Conservation (phyloP, 139 green algal species). For the Pseudopediastrum boryanum region DNA sequence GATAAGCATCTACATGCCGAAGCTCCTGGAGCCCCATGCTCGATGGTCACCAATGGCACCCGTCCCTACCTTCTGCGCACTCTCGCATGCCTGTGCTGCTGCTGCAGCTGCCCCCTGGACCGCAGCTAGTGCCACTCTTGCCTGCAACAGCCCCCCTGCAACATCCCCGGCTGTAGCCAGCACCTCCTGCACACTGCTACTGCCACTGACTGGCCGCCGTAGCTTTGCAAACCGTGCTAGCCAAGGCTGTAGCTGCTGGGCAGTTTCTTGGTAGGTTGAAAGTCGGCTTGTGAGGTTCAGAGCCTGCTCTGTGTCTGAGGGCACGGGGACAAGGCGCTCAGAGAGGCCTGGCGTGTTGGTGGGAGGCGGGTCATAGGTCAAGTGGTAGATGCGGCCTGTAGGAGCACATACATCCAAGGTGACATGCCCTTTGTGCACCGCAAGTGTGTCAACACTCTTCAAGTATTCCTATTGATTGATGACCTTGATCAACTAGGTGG, state of each 20-base stretch:
- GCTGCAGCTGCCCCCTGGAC: slow-evolving; percentile 48
- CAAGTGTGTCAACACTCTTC: no score
- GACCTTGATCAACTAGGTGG: no score
- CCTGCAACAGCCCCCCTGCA: slow-evolving; percentile 49
- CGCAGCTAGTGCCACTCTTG: slow-evolving; percentile 52
- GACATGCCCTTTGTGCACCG: no score
- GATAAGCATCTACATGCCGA: no score
- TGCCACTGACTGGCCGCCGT: slow-evolving; percentile 48
- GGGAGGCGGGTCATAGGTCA: slow-evolving; percentile 75
- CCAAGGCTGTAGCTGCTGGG: slow-evolving; percentile 42
- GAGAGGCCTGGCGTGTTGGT: slow-evolving; percentile 61
- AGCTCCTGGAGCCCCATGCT: no score
- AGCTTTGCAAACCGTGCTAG: slow-evolving; percentile 64
- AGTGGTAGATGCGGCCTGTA: slow-evolving; percentile 71
- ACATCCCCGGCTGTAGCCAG: slow-evolving; percentile 47
- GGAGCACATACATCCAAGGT: no score
- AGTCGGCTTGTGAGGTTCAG: slow-evolving; percentile 26
- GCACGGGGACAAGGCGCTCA: slow-evolving; percentile 58
- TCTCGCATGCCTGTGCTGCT: slow-evolving; percentile 45
- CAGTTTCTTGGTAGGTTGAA: slow-evolving; percentile 3
- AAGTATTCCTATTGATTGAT: no score
- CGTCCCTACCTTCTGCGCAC: slow-evolving; percentile 44
- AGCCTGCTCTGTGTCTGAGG: background rate
- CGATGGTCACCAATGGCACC: no score
- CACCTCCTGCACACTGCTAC: slow-evolving; percentile 43